Evolutionary conservation across 2,329 filamentous ascomycete species (phyloP).

Genomic region (Exophiala oligosperma): DNA sequence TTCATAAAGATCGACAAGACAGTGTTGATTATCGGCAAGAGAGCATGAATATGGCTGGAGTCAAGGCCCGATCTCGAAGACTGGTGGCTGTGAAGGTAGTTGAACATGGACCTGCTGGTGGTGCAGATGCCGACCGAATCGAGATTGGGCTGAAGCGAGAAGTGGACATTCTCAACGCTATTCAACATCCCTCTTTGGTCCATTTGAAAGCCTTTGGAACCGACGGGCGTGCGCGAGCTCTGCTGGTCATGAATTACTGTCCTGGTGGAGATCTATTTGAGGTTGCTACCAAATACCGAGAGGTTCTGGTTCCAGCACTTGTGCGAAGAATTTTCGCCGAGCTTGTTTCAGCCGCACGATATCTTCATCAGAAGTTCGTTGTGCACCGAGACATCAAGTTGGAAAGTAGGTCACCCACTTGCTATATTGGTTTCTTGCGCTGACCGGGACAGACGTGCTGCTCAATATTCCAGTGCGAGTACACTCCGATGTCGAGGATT

Average conservation of each 20-base stretch:
- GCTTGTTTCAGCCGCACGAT: constrained; percentile 78
- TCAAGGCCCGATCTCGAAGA: constrained; percentile 63
- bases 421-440: constrained; percentile 11
- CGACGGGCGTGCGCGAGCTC: constrained; percentile 73
- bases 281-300: constrained; percentile 72
- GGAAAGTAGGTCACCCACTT: constrained; percentile 68
- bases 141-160: constrained; percentile 93
- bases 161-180: constrained; percentile 85
- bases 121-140: constrained; percentile 87
- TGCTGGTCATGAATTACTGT: constrained; percentile 88
- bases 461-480: constrained; percentile 75
- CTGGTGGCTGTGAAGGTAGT: constrained; percentile 94
- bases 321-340: constrained; percentile 88
- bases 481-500: constrained; percentile 67
- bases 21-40: constrained; percentile 37
- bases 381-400: constrained; percentile 98
- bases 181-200: constrained; percentile 86
- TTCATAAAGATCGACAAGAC: constrained; percentile 49
- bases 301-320: constrained; percentile 66
- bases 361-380: constrained; percentile 81
- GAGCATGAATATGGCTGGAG: constrained; percentile 41
- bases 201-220: constrained; percentile 90
- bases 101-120: constrained; percentile 89
- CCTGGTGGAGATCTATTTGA: constrained; percentile 95
- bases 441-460: constrained; percentile 68